Evolutionary conservation across 2,329 filamentous ascomycete genomes (phyloP).

Genomic region (Colletotrichum tabaci): DNA sequence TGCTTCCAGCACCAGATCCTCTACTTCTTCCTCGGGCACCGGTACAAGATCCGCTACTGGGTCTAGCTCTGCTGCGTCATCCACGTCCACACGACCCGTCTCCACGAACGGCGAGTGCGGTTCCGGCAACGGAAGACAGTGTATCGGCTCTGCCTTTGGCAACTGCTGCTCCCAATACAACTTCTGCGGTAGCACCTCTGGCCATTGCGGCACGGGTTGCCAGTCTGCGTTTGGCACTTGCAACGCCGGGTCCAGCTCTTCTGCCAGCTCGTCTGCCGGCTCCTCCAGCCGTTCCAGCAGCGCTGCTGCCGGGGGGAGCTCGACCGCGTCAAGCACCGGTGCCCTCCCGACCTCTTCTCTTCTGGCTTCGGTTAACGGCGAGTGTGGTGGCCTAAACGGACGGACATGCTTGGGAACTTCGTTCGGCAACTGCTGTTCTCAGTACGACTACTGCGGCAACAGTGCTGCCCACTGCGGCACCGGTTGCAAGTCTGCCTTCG

Average conservation of each 20-base stretch:
- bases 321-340: background rate
- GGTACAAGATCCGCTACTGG: background rate
- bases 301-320: background rate
- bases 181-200: slow-evolving; percentile 52
- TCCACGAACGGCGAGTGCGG: slow-evolving; percentile 29
- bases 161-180: slow-evolving; percentile 50
- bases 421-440: slow-evolving; percentile 32
- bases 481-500: slow-evolving; percentile 27
- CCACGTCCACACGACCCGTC: slow-evolving; percentile 9
- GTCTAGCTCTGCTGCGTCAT: background rate
- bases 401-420: slow-evolving; percentile 19
- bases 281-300: background rate
- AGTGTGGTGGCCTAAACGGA: slow-evolving; percentile 8
- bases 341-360: slow-evolving; percentile 6
- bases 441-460: slow-evolving; percentile 24
- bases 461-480: slow-evolving; percentile 12
- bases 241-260: background rate
- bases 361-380: background rate
- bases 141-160: slow-evolving; percentile 34
- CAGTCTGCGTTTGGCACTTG: slow-evolving; percentile 48
- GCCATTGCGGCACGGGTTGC: slow-evolving; percentile 52
- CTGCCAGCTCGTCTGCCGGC: background rate
- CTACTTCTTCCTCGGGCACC: background rate
- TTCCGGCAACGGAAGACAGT: slow-evolving; percentile 3
- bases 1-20: too few relatives aligned